Base-by-base conservation (phyloP, 352 stramenopile genomes). In the Phytophthora boehmeriae region DNA sequence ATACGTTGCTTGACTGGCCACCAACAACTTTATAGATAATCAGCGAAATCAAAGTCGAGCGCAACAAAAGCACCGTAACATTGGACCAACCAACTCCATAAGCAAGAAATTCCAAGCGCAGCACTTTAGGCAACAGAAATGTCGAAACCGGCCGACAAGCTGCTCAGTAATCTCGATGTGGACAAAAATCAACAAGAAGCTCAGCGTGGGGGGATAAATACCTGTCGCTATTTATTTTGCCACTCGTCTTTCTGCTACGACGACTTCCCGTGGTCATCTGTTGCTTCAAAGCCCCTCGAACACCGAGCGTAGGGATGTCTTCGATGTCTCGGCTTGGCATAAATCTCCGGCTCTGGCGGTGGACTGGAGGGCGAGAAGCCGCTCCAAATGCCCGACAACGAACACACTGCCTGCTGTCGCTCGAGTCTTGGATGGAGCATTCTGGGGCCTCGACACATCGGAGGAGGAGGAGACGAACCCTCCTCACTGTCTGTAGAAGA, bases 351-450 rank as follows among this genome's bases (percentile, higher is more conserved):
- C 23, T 59, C 66, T 48, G 62, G 48, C 14, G 48, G 53, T 14
- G 67, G 67, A 20, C 52, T 63, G 10, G 28, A 47, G 19, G 62
- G 48, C 27, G 45, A 47, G 14, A 62, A 59, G 63, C 63, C 46
- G 30, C 42, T 58, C 68, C 63, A 76, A 50, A 76, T 38, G 22
- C 50, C 59, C 8, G 68, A 66, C 14, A 76, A 34, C 23, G 54
- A 58, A 23, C 63, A 65, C 22, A 43, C 52, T 13, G 68, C 68
- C 16, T 65, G 63, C 34, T 76, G 68, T 10, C 68, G 45, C 38
- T 76, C 54, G 30, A 76, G 63, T 19, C 47, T 38, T 34, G 68
- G 68, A 41, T 76, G 68, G 47, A 64, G 28, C 48, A 67, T 39
- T n/a, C 55, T 38, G 36, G 63, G 61, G 2, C 52, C 39, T 11